Conservation (phyloP, 2,329 filamentous ascomycete genomes). For the Ilyonectria sp. region DNA sequence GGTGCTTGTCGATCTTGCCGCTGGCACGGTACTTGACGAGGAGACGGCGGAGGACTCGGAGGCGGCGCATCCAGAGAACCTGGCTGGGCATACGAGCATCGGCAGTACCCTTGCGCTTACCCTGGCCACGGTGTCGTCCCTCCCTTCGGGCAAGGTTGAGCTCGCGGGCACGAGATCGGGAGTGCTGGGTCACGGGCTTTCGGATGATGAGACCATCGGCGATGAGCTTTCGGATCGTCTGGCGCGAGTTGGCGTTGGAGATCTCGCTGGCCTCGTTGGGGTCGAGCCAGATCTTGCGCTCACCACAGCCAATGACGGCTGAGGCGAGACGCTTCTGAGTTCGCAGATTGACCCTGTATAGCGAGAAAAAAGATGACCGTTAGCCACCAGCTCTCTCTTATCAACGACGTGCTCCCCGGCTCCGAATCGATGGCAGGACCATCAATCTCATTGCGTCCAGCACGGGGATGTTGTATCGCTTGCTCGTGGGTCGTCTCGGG, state of each 20-base stretch:
- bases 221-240: constrained; percentile 99
- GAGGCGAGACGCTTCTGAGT: constrained; percentile 99
- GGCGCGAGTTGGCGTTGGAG: constrained; percentile 99
- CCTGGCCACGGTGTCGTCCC: constrained; percentile 98
- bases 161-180: constrained; percentile 94
- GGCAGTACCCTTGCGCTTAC: constrained; percentile 99
- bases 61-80: constrained; percentile 99
- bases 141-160: constrained; percentile 95
- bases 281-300: constrained; percentile 99
- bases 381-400: constrained; percentile 47
- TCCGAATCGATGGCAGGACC: constrained; percentile 31
- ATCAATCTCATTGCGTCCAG: constrained; percentile 37
- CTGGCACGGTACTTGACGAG: constrained; percentile 99
- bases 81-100: constrained; percentile 99
- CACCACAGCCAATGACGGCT: constrained; percentile 97
- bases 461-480: constrained; percentile 22
- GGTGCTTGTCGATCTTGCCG: constrained; percentile 99
- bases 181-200: constrained; percentile 99
- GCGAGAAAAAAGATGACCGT: constrained; percentile 43
- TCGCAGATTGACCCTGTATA: constrained; percentile 94
- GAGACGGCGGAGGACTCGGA: constrained; percentile 98
- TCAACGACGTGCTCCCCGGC: constrained; percentile 21
- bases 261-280: constrained; percentile 99
- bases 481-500: constrained; percentile 38
- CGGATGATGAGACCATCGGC: constrained; percentile 99